Percentiles rank a stretch among this genome's conserved stretches.
These are phyloP conservation scores for Fusarium floridanum DNA, from an alignment of 2,329 filamentous ascomycete genomes.

Conservation along the genomic window DNA sequence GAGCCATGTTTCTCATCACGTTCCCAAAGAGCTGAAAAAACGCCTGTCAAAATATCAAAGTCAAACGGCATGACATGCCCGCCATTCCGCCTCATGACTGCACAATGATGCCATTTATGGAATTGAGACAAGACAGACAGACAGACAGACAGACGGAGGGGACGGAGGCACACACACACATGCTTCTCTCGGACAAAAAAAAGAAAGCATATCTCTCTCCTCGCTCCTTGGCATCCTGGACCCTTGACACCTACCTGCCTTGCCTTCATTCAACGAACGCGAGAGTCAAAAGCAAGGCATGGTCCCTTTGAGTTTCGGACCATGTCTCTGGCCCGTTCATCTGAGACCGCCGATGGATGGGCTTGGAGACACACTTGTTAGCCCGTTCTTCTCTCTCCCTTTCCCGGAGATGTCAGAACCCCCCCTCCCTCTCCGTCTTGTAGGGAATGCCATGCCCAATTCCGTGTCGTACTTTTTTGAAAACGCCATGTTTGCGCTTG, in stretches of 20 bases:
- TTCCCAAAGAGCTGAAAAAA: slow-evolving; percentile 4
- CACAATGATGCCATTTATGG: neutral
- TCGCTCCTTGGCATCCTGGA: neutral
- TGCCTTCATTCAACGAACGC: neutral
- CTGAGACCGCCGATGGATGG: slow-evolving; percentile 9
- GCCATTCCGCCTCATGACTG: slow-evolving; percentile 1
- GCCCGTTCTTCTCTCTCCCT: neutral
- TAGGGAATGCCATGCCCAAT: slow-evolving; percentile 18
- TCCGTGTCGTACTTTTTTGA: slow-evolving; percentile 20
- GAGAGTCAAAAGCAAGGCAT: neutral
- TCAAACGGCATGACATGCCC: slow-evolving; percentile 5
- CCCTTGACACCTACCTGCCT: slow-evolving; percentile 9
- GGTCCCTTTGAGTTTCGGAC: slow-evolving; percentile 3
- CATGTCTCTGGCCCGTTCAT: slow-evolving; percentile 10
- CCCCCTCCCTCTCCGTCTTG: neutral
- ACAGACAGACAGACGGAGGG: neutral
- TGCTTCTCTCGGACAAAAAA: neutral
- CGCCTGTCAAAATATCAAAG: slow-evolving; percentile 1
- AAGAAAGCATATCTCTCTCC: slow-evolving; percentile 1
- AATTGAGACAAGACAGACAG: neutral
- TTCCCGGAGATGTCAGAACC: slow-evolving; percentile 2
- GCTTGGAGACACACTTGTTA: neutral
- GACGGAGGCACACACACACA: neutral
- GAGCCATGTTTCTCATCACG: slow-evolving; percentile 5
- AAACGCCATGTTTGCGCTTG: slow-evolving; percentile 19